phyloP scores from a whole-genome alignment of 139 green algal species.

The Micromonas pusilla region DNA sequence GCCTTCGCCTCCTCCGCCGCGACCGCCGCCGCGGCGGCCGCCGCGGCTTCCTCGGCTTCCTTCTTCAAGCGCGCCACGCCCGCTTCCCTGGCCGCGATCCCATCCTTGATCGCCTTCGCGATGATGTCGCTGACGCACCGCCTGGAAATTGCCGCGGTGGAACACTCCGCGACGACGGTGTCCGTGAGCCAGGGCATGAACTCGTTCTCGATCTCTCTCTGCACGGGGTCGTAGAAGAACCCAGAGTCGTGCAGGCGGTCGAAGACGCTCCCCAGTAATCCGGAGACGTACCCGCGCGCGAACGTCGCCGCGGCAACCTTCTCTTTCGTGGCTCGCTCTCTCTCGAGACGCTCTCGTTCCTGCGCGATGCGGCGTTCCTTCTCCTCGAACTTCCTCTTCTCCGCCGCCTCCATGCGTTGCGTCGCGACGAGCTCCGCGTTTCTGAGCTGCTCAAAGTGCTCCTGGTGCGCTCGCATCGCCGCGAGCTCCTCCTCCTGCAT shows the following conservation, averaged over 20 bases:
- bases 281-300: slow-evolving; percentile 69
- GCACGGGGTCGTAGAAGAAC: slow-evolving; percentile 75
- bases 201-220: slow-evolving; percentile 55
- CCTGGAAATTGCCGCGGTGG: neutral
- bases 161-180: neutral
- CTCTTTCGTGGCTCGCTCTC: slow-evolving; percentile 49
- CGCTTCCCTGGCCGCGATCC: neutral
- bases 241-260: slow-evolving; percentile 52
- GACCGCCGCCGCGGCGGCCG: neutral
- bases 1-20: neutral
- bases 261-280: slow-evolving; percentile 62
- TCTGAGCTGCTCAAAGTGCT: slow-evolving; percentile 51
- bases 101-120: neutral
- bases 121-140: neutral
- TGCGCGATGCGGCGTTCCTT: slow-evolving; percentile 62
- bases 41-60: neutral
- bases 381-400: slow-evolving; percentile 73
- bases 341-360: slow-evolving; percentile 57
- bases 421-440: slow-evolving; percentile 70
- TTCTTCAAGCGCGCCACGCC: neutral
- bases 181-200: slow-evolving; percentile 68
- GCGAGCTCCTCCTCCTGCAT: slow-evolving; percentile 82
- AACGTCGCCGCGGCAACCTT: slow-evolving; percentile 58
- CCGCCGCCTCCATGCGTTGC: slow-evolving; percentile 74
- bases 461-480: slow-evolving; percentile 62